phyloP scores from a whole-genome alignment of 192 early-diverging fungal genomes.

The Diversispora epigaea region DNA sequence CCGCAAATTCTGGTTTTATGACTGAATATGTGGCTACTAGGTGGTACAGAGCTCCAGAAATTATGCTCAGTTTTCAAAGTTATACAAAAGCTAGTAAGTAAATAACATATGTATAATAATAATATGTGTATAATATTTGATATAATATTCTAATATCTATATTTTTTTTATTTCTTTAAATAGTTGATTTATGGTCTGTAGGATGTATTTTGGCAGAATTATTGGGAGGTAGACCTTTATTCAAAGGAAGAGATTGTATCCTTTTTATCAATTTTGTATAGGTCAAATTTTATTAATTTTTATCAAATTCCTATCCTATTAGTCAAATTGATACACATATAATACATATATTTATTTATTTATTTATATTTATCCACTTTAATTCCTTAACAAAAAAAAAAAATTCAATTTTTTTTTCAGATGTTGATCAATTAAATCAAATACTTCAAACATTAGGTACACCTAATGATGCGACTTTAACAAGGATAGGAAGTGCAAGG shows the following conservation, averaged over 20 bases:
- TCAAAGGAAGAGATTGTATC: conserved; percentile 81
- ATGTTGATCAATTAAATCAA: conserved; percentile 91
- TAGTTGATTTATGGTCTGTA: conserved; percentile 88
- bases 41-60: conserved; percentile 95
- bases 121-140: neutral
- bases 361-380: neutral
- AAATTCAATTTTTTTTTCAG: conserved; percentile 34
- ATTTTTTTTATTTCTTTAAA: neutral
- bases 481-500: conserved; percentile 72
- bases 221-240: conserved; percentile 75
- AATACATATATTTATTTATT: neutral
- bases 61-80: conserved; percentile 83
- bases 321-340: too few species aligned
- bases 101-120: neutral
- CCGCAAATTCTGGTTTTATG: conserved; percentile 73
- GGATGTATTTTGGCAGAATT: conserved; percentile 97
- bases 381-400: neutral
- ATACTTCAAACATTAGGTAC: conserved; percentile 85
- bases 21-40: conserved; percentile 95
- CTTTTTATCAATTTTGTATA: neutral
- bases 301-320: neutral
- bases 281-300: neutral
- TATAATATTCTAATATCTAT: neutral
- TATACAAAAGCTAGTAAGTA: conserved; percentile 88
- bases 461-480: conserved; percentile 71